Percentiles rank a stretch among this genome's conserved stretches.
phyloP scores from a whole-genome alignment of 495 filamentous ascomycete genomes.

The Letharia columbiana region DNA sequence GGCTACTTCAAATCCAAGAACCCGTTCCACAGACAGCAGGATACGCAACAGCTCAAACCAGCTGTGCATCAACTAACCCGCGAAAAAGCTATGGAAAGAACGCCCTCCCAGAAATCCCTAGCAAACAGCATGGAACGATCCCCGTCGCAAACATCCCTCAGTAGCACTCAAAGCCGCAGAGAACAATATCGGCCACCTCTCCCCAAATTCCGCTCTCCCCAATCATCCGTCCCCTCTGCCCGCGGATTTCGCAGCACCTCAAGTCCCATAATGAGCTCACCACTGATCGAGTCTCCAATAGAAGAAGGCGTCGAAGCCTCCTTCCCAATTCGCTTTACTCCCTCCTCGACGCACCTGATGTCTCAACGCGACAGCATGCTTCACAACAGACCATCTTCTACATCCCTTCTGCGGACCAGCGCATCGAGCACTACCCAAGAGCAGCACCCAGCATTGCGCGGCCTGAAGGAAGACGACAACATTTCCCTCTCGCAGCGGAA shows the following conservation, averaged over 20 bases:
- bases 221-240: constrained; percentile 1
- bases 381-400: constrained; percentile 16
- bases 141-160: constrained; percentile 29
- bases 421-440: constrained; percentile 7
- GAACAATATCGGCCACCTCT: constrained; percentile 17
- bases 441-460: constrained; percentile 13
- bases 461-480: constrained; percentile 14
- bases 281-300: constrained; percentile 36
- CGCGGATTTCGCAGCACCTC: constrained; percentile 32
- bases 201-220: constrained; percentile 14
- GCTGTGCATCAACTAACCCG: constrained; percentile 1
- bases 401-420: constrained; percentile 15
- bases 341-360: constrained; percentile 16
- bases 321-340: constrained; percentile 21
- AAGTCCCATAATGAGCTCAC: constrained; percentile 35
- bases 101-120: constrained; percentile 10
- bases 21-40: constrained; percentile 4
- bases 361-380: constrained; percentile 17
- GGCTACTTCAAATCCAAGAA: constrained; percentile 9
- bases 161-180: constrained; percentile 17
- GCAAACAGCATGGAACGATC: constrained; percentile 11
- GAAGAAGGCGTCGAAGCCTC: constrained; percentile 30
- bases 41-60: constrained; percentile 1
- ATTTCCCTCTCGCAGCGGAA: constrained; percentile 25
- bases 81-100: constrained; percentile 8